Conservation (phyloP, 2,329 filamentous ascomycete species). For the Colletotrichum tropicale region DNA sequence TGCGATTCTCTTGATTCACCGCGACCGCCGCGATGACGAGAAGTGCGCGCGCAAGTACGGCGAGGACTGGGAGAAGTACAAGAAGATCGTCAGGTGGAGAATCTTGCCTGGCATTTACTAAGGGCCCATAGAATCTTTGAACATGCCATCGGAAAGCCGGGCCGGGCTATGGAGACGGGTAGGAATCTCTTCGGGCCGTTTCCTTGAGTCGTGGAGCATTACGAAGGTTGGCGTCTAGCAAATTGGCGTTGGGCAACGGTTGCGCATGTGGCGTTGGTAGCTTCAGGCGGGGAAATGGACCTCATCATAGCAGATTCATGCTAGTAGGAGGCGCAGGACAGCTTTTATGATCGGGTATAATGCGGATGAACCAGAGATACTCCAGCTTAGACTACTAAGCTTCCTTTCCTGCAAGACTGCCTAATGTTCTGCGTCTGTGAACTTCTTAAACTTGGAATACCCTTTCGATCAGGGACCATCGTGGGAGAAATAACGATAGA, state of each 20-base stretch:
- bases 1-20: constrained; percentile 82
- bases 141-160: not conserved
- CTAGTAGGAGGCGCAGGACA: not conserved
- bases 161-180: not conserved
- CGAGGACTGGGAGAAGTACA: constrained; percentile 89
- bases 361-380: not conserved
- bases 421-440: not conserved
- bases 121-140: not conserved
- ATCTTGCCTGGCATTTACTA: constrained; percentile 89
- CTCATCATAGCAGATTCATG: no score
- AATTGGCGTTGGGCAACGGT: not conserved
- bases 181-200: not conserved
- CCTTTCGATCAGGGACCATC: not conserved
- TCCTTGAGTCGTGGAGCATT: not conserved
- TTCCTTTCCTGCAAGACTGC: not conserved
- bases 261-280: not conserved
- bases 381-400: not conserved
- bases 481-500: not conserved
- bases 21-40: constrained; percentile 85
- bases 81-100: constrained; percentile 77
- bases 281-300: not conserved
- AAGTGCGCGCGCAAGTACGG: constrained; percentile 94
- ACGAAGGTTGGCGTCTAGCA: not conserved
- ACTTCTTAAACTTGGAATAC: rapidly evolving
- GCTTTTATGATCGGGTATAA: not conserved